Evolutionary conservation across 352 stramenopile species (phyloP).

Genomic region (Phytophthora foliorum): DNA sequence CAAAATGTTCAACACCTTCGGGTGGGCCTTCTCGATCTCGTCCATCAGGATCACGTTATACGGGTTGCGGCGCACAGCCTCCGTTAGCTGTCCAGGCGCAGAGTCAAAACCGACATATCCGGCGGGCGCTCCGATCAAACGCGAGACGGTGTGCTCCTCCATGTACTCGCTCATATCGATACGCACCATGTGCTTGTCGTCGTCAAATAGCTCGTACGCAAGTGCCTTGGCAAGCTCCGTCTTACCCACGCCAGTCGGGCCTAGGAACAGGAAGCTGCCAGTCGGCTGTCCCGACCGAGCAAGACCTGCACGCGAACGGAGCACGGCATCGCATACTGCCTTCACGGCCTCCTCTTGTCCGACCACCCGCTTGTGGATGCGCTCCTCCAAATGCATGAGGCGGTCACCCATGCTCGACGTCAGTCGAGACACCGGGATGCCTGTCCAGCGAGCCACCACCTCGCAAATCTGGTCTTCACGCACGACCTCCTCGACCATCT

Average conservation of each 20-base stretch:
- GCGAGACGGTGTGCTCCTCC: slow-evolving; percentile 95
- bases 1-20: slow-evolving; percentile 96
- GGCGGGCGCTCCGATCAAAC: slow-evolving; percentile 95
- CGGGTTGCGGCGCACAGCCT: slow-evolving; percentile 95
- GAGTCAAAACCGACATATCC: slow-evolving; percentile 96
- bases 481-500: slow-evolving; percentile 90
- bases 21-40: slow-evolving; percentile 98
- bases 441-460: slow-evolving; percentile 92
- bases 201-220: slow-evolving; percentile 95
- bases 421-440: slow-evolving; percentile 90
- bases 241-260: slow-evolving; percentile 96
- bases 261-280: slow-evolving; percentile 97
- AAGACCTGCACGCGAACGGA: slow-evolving; percentile 94
- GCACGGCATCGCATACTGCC: slow-evolving; percentile 93
- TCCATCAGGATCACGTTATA: slow-evolving; percentile 98
- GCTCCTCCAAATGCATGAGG: slow-evolving; percentile 84
- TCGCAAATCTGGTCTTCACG: slow-evolving; percentile 91
- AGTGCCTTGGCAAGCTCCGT: slow-evolving; percentile 96
- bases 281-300: slow-evolving; percentile 89
- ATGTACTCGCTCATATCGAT: slow-evolving; percentile 99
- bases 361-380: slow-evolving; percentile 93
- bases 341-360: slow-evolving; percentile 95
- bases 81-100: slow-evolving; percentile 96
- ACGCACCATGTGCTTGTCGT: slow-evolving; percentile 95
- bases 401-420: slow-evolving; percentile 82